A percentile compares a stretch with the other conserved stretches of the same genome.
These are phyloP conservation scores for Aspergillus persii DNA, from an alignment of 2,329 filamentous ascomycete species.

Conservation along the genomic window DNA sequence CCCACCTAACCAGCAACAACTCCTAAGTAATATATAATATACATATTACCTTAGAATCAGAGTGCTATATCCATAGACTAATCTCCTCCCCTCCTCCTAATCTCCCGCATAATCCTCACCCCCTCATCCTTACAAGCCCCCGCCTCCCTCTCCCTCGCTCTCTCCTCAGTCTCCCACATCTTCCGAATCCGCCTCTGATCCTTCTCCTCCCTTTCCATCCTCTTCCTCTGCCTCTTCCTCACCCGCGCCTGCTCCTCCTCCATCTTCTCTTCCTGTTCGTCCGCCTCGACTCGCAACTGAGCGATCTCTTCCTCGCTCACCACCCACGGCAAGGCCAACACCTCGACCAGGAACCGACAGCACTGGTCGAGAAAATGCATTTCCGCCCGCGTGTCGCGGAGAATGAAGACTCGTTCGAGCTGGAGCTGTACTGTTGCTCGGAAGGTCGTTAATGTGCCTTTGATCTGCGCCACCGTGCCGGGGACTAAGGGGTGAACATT, in stretches of 20 bases:
- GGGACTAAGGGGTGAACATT: slow-evolving; percentile 47
- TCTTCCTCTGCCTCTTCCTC: slow-evolving; percentile 24
- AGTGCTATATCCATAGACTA: background rate
- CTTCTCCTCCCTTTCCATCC: slow-evolving; percentile 32
- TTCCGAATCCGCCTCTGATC: slow-evolving; percentile 36
- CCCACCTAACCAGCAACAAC: too few relatives aligned
- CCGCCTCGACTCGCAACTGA: slow-evolving; percentile 41
- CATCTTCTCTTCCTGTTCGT: slow-evolving; percentile 39
- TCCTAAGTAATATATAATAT: too few relatives aligned
- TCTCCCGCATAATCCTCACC: slow-evolving; percentile 22
- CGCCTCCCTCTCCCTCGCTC: slow-evolving; percentile 35
- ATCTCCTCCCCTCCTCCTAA: slow-evolving; percentile 4
- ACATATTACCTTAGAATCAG: too few relatives aligned
- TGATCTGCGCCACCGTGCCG: slow-evolving; percentile 55
- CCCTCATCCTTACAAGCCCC: slow-evolving; percentile 31
- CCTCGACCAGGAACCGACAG: slow-evolving; percentile 47
- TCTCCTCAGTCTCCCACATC: slow-evolving; percentile 43
- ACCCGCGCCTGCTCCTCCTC: slow-evolving; percentile 37
- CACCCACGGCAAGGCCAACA: slow-evolving; percentile 55
- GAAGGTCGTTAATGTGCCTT: slow-evolving; percentile 56
- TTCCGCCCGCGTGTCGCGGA: slow-evolving; percentile 56
- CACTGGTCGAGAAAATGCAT: slow-evolving; percentile 53
- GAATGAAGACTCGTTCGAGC: slow-evolving; percentile 51
- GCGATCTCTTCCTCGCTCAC: slow-evolving; percentile 46
- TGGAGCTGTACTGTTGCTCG: slow-evolving; percentile 52